Percentiles rank a stretch among this genome's conserved stretches.
phyloP scores from a whole-genome alignment of 2,329 filamentous ascomycete species.

The Pseudogymnoascus destructans region DNA sequence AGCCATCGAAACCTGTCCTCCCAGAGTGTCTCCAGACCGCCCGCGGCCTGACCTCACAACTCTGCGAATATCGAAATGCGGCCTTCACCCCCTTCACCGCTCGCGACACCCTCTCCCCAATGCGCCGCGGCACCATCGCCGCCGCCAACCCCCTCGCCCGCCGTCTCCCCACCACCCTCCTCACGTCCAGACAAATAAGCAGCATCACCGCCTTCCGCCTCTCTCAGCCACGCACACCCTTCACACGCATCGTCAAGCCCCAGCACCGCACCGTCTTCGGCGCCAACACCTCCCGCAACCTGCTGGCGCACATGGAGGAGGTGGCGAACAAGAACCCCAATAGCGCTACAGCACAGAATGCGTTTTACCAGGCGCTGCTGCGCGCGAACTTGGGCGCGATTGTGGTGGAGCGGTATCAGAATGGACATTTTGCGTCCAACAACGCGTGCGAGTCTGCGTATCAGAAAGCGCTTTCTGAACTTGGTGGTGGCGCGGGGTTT shows the following conservation, averaged over 20 bases:
- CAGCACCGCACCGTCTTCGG: slow-evolving; percentile 22
- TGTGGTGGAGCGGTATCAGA: slow-evolving; percentile 78
- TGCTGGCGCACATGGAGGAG: slow-evolving; percentile 77
- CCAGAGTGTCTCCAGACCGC: slow-evolving; percentile 17
- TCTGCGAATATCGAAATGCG: slow-evolving; percentile 7
- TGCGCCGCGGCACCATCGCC: slow-evolving; percentile 17
- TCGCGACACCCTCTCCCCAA: slow-evolving; percentile 13
- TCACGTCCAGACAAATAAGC: neutral
- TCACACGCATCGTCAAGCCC: slow-evolving; percentile 8
- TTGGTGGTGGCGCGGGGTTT: slow-evolving; percentile 36
- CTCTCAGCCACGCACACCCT: slow-evolving; percentile 12
- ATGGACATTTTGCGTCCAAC: slow-evolving; percentile 73
- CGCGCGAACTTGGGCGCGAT: slow-evolving; percentile 91
- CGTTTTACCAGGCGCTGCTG: slow-evolving; percentile 83
- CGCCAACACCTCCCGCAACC: slow-evolving; percentile 33
- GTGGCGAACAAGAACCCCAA: slow-evolving; percentile 84
- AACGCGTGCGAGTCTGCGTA: slow-evolving; percentile 66
- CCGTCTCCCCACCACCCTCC: slow-evolving; percentile 12
- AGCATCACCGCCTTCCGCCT: slow-evolving; percentile 14
- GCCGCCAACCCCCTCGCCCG: slow-evolving; percentile 18
- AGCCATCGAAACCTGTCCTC: slow-evolving; percentile 13
- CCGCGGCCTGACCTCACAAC: slow-evolving; percentile 3
- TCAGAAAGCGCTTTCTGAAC: slow-evolving; percentile 54
- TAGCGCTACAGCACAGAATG: slow-evolving; percentile 79
- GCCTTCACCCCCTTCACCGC: slow-evolving; percentile 14